Conservation (phyloP, 2,329 filamentous ascomycete genomes). For the Aspergillus sp. region DNA sequence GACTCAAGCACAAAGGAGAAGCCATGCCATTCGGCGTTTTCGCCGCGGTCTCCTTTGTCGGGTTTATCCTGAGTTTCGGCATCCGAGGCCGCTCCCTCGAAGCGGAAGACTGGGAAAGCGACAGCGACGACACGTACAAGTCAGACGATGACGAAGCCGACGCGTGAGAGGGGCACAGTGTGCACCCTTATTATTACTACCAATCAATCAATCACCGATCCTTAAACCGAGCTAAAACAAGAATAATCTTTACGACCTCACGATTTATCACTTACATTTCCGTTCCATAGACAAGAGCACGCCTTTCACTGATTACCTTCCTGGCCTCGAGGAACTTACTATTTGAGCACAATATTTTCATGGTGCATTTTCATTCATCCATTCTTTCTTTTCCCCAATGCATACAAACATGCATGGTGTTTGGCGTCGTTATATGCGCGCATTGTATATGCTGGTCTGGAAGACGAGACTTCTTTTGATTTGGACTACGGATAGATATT, state of each 20-base stretch:
- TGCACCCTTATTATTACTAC: not conserved
- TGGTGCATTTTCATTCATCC: not conserved
- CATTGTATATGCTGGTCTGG: not conserved
- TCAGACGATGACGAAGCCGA: slow-evolving; percentile 48
- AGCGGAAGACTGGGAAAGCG: slow-evolving; percentile 56
- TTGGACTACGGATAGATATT: not conserved
- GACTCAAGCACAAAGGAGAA: slow-evolving; percentile 77
- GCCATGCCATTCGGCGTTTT: slow-evolving; percentile 84
- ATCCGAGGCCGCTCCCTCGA: slow-evolving; percentile 67
- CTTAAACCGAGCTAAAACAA: not conserved
- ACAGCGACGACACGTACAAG: slow-evolving; percentile 45
- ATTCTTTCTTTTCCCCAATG: not conserved
- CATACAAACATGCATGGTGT: not conserved
- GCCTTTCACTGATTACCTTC: not conserved
- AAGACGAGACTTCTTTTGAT: not conserved
- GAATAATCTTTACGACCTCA: not conserved
- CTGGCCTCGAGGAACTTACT: not conserved
- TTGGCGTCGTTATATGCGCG: not conserved
- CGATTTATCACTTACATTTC: not conserved
- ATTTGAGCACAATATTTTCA: not conserved
- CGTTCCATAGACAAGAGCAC: not conserved
- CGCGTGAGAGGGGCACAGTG: not conserved
- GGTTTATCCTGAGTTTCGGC: slow-evolving; percentile 76
- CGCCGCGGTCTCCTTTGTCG: slow-evolving; percentile 76
- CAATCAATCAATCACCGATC: not conserved